Base-by-base conservation (phyloP, 306 rosid species). In the Nissolia schottii region DNA sequence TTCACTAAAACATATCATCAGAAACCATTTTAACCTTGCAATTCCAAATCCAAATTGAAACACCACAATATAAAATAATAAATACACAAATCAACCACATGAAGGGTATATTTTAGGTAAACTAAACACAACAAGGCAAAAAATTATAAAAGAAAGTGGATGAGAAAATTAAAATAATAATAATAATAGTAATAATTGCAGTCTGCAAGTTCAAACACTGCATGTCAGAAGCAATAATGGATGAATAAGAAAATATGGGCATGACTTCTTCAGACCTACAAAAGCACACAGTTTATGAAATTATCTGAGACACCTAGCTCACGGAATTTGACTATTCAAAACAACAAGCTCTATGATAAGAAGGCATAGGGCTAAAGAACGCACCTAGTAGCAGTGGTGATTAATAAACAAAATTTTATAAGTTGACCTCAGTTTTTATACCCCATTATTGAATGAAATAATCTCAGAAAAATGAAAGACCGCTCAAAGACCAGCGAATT, bases 1-100 rank as follows among this genome's bases (percentile, higher is more conserved):
- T 62, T 80, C 83, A 75, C 91, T 87, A 71, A 84, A 83, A 82
- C 71, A 82, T 48, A 85, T 53, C 77, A 89, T 40, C 83, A 84
- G n/a, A 82, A 69, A 81, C 67, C 75, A 77, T 78, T 79, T 79
- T 79, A 82, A 79, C 71, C 90, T 78, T 83, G 70, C 81, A 83
- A 81, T 38, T 49, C 54, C 67, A 80, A 35, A 70, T 34, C 72
- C 63, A 71, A 25, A 79, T 75, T 74, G 80, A 73, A 77, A 40
- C 59, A 55, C 54, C 61, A 79, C 31, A 67, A 75, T 6, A 32
- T 71, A 41, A 56, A 74, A 64, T 59, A 57, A 65, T 81, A 51
- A 64, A 79, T 45, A 74, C 83, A 73, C n/a, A 64, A 75, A 38
- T 7, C 67, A 77, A 71, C 64, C 80, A 27, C 31, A 63, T 6